Conservation (phyloP, 768 basidiomycete species). For the Mycena rebaudengoi region DNA sequence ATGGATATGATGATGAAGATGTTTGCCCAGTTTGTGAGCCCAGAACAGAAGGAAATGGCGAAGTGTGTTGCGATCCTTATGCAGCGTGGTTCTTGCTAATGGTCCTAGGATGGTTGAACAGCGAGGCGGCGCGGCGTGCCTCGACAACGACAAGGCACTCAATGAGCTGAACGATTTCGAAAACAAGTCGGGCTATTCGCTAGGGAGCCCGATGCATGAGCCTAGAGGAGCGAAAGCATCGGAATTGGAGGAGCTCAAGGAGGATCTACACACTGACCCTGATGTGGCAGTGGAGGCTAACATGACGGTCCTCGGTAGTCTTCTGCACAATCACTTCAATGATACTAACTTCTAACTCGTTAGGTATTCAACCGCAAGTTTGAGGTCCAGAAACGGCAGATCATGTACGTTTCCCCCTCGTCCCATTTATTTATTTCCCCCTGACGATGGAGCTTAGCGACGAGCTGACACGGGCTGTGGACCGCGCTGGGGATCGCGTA, state of each 20-base stretch:
- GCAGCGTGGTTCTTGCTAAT: neutral
- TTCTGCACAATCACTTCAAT: too few species aligned
- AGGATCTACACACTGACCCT: constrained; percentile 34
- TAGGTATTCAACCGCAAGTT: constrained; percentile 45
- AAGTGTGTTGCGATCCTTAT: neutral
- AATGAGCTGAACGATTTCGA: constrained; percentile 30
- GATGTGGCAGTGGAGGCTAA: constrained; percentile 37
- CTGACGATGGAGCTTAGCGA: constrained; percentile 18
- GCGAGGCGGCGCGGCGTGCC: constrained; percentile 31
- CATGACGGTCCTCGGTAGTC: too few species aligned
- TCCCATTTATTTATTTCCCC: too few species aligned
- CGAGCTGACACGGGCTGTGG: constrained; percentile 33
- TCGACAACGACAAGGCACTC: constrained; percentile 33
- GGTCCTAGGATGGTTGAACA: constrained; percentile 24
- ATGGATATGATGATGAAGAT: constrained; percentile 34
- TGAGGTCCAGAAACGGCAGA: constrained; percentile 38
- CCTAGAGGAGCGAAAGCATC: neutral
- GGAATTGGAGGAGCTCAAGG: constrained; percentile 23
- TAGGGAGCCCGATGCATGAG: neutral
- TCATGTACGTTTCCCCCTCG: constrained; percentile 21
- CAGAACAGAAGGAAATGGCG: constrained; percentile 35
- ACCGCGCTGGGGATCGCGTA: constrained; percentile 40
- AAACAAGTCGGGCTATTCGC: constrained; percentile 5
- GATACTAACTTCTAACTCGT: too few species aligned
- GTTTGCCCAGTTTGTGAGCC: constrained; percentile 30